Evolutionary conservation across 345 rosid species (phyloP).

Genomic region (Citrus reticulata): DNA sequence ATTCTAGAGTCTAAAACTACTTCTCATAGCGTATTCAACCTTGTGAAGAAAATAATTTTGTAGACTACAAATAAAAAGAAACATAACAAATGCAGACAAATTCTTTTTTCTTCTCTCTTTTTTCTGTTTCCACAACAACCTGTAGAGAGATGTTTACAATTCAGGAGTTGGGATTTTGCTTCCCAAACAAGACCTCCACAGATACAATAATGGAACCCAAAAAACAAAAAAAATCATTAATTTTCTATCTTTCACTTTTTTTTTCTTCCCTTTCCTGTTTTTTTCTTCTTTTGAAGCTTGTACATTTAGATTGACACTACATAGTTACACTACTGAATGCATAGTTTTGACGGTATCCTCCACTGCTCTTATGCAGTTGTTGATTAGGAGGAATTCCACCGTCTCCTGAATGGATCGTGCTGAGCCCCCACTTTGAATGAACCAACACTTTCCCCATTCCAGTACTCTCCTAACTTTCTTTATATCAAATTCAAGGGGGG

Average conservation of each 20-base stretch:
- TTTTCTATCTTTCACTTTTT: neutral
- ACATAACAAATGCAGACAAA: neutral
- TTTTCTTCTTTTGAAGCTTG: conserved; percentile 3
- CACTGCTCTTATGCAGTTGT: conserved; percentile 47
- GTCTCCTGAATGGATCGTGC: conserved; percentile 35
- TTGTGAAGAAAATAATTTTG: neutral
- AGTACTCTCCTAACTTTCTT: conserved; percentile 24
- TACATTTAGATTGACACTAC: conserved; percentile 22
- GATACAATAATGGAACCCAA: neutral
- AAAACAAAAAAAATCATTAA: neutral
- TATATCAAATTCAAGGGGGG: conserved; percentile 11
- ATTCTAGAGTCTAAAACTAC: no score
- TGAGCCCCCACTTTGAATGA: conserved; percentile 93
- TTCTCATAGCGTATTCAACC: no score
- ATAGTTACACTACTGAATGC: conserved; percentile 26
- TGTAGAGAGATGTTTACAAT: conserved; percentile 46
- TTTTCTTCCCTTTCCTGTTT: no score
- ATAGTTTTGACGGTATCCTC: conserved; percentile 29
- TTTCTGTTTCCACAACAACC: conserved; percentile 14
- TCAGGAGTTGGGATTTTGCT: conserved; percentile 28
- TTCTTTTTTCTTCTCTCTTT: neutral
- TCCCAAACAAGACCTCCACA: conserved; percentile 37
- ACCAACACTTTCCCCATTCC: conserved; percentile 52
- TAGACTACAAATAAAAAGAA: neutral
- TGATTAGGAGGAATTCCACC: conserved; percentile 34